Evolutionary conservation across 2,329 filamentous ascomycete genomes (phyloP).

Genomic region (Cercospora berteroae): DNA sequence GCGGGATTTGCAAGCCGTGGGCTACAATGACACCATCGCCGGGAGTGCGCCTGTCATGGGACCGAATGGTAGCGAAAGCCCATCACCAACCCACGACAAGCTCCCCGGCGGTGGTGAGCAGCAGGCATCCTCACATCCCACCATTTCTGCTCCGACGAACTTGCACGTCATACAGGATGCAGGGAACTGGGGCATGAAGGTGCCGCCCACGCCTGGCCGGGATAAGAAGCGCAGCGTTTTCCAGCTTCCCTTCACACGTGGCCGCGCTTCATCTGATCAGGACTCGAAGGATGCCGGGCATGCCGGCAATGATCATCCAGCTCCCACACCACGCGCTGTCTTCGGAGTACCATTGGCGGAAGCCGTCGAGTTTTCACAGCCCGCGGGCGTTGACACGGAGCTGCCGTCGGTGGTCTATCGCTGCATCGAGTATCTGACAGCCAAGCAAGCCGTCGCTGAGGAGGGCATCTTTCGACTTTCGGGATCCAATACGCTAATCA

Average conservation of each 20-base stretch:
- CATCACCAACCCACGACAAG: constrained; percentile 38
- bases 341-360: constrained; percentile 85
- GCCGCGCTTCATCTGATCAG: constrained; percentile 68
- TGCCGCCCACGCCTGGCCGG: constrained; percentile 55
- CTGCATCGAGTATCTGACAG: constrained; percentile 87
- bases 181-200: constrained; percentile 80
- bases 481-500: constrained; percentile 94
- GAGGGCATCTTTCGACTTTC: constrained; percentile 96
- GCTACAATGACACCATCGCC: constrained; percentile 57
- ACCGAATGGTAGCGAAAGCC: constrained; percentile 27
- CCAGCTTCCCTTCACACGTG: constrained; percentile 52
- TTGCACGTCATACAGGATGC: constrained; percentile 79
- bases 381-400: constrained; percentile 68
- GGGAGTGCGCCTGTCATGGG: constrained; percentile 58
- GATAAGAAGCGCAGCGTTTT: constrained; percentile 76
- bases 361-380: constrained; percentile 77
- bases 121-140: constrained; percentile 37
- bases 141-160: constrained; percentile 82
- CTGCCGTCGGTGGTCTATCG: constrained; percentile 92
- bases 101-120: constrained; percentile 36
- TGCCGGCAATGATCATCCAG: constrained; percentile 24
- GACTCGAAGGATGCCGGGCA: constrained; percentile 38
- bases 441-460: constrained; percentile 76
- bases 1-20: constrained; percentile 41
- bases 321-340: constrained; percentile 48